Percentiles rank a stretch among this genome's conserved stretches.
Evolutionary conservation across 495 filamentous ascomycete genomes (phyloP).

Genomic region (Hyaloscypha finlandica): DNA sequence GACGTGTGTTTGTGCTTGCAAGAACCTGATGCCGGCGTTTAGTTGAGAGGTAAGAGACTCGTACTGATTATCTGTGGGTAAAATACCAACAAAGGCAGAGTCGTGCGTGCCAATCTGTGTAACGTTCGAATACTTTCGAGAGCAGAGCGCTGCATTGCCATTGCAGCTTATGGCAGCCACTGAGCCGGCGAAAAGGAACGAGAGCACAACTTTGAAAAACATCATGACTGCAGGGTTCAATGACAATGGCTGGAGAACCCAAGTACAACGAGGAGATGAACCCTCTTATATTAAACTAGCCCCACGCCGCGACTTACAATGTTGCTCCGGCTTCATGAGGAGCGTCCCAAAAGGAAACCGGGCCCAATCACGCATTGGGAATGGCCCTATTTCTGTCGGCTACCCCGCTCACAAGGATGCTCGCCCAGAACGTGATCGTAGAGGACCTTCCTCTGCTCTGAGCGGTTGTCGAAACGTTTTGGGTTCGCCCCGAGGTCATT

Average conservation of each 20-base stretch:
- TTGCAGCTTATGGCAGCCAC: slow-evolving; percentile 59
- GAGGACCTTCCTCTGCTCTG: not conserved
- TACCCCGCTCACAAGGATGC: not conserved
- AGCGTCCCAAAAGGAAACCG: not conserved
- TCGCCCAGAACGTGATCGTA: not conserved
- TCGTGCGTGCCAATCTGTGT: slow-evolving; percentile 72
- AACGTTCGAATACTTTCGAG: slow-evolving; percentile 82
- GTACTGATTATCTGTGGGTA: slow-evolving; percentile 76
- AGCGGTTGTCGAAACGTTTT: not conserved
- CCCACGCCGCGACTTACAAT: not conserved
- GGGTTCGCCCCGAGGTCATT: not conserved
- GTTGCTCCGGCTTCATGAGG: not conserved
- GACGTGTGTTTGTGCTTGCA: slow-evolving; percentile 84
- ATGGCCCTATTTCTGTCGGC: not conserved
- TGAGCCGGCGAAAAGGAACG: slow-evolving; percentile 14
- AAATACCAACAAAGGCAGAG: slow-evolving; percentile 64
- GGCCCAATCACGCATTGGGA: not conserved
- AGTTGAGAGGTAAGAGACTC: slow-evolving; percentile 71
- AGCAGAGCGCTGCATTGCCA: slow-evolving; percentile 80
- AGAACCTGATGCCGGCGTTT: slow-evolving; percentile 85
- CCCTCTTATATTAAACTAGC: not conserved
- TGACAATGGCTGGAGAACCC: not conserved
- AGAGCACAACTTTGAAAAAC: slow-evolving; percentile 13
- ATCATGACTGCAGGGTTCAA: slow-evolving; percentile 7
- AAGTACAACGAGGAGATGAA: not conserved